phyloP scores from a whole-genome alignment of 495 filamentous ascomycete genomes.

The Immersiella caudata region DNA sequence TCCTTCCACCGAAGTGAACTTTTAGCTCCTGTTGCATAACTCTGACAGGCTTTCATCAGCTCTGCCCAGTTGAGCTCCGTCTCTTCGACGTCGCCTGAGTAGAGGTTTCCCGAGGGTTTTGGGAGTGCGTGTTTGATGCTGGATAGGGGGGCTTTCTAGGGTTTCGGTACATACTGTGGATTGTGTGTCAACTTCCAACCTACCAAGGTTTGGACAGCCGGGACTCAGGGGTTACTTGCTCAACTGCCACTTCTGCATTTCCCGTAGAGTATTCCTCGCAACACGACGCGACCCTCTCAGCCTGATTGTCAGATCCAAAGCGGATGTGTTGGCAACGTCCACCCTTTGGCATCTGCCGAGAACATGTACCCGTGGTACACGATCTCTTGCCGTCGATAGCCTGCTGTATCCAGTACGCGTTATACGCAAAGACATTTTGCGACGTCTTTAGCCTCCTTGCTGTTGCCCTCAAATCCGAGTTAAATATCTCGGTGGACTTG shows the following conservation, averaged over 20 bases:
- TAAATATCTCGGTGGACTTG: not conserved
- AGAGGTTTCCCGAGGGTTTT: constrained; percentile 3
- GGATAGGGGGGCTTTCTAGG: not conserved
- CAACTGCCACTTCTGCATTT: not conserved
- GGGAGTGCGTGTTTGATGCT: not conserved
- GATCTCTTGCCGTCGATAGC: not conserved
- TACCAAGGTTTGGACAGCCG: not conserved
- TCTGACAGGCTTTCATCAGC: not conserved
- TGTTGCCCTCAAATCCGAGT: not conserved
- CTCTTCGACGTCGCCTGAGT: not conserved
- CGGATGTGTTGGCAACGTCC: not conserved
- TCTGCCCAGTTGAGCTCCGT: constrained; percentile 8
- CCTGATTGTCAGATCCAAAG: not conserved
- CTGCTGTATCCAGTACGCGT: not conserved
- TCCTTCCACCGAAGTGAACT: too few species aligned
- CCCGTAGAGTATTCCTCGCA: not conserved
- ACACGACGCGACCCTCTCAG: not conserved
- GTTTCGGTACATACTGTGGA: not conserved
- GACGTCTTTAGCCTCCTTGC: not conserved
- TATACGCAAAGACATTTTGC: not conserved
- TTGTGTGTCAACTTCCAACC: not conserved
- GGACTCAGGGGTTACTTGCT: not conserved
- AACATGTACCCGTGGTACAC: not conserved
- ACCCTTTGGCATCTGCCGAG: constrained; percentile 7
- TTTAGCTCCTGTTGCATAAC: too few species aligned